Evolutionary conservation across 2,329 filamentous ascomycete species (phyloP).

Genomic region (Ophiostoma ips): DNA sequence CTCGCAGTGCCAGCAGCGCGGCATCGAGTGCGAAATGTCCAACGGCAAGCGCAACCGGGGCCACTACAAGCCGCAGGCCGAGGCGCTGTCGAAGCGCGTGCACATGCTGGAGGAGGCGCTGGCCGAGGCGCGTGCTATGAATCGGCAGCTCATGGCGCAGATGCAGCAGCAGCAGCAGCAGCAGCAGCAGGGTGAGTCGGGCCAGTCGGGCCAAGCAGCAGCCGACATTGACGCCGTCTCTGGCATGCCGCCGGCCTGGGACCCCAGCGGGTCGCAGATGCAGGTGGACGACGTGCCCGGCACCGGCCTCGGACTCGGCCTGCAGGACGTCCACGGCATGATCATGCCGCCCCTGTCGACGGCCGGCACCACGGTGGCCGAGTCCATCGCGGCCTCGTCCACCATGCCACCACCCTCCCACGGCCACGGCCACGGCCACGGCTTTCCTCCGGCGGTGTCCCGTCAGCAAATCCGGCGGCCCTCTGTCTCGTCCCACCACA

Average conservation of each 20-base stretch:
- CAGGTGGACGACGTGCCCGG: slow-evolving; percentile 1
- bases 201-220: background rate
- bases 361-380: too few species aligned
- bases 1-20: slow-evolving; percentile 7
- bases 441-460: background rate
- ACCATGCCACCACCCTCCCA: slow-evolving; percentile 1
- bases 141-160: background rate
- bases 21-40: slow-evolving; percentile 8
- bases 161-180: slow-evolving; percentile 1
- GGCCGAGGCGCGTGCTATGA: slow-evolving; percentile 4
- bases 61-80: slow-evolving; percentile 11
- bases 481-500: background rate
- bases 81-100: slow-evolving; percentile 5
- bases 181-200: background rate
- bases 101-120: slow-evolving; percentile 3
- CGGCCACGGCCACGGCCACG: background rate
- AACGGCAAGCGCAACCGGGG: slow-evolving; percentile 10
- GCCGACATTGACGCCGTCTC: too few species aligned
- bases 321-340: slow-evolving; percentile 3
- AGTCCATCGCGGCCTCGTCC: slow-evolving; percentile 4
- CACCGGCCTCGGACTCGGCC: background rate
- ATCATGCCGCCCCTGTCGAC: background rate
- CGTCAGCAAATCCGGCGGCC: background rate
- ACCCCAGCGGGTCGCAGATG: background rate
- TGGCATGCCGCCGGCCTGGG: too few species aligned